Base-by-base conservation (phyloP, 257 asterid genomes). In the Ocimum tenuiflorum region DNA sequence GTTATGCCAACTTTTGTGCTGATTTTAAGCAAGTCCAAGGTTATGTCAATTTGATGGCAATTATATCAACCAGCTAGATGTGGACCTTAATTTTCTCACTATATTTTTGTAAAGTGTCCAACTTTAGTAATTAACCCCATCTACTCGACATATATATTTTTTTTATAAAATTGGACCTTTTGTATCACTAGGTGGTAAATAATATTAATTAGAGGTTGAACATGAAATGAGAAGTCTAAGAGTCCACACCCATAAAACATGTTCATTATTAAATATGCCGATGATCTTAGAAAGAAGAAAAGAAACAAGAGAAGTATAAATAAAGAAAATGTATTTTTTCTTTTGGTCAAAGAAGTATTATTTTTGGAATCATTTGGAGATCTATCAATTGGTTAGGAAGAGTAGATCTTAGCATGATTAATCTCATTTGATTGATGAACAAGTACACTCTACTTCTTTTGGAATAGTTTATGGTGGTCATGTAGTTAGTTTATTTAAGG, bases 21-120 rank as follows among this genome's bases (percentile, higher is more conserved):
- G 63, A 74, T 79, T 57, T 75, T 63, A 72, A 61, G 69, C 67
- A 74, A 71, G 70, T 67, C 77, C 73, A 62, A 75, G 78, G 78
- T 63, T 72, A 10, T 79, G 78, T 72, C 75, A 15, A 14, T 45
- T 66, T 69, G 79, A 70, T 73, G 48, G 68, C 61, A 73, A 69
- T 73, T 64, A 77, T 68, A 72, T 48, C 60, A 41, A 53, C 46
- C 67, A 77, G 78, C 72, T 76, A 73, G 69, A 60, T 65, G 68
- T 63, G 82, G 78, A 60, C 80, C 77, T 71, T 56, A 57, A 64
- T 55, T 58, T 68, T 51, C 67, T 58, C 71, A 69, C 38, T 65
- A 50, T 69, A 43, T 5, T 11, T 11, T 63, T 55, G 35, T 67
- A 11, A 57, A 57, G 59, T 65, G 64, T 77, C 19, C 45, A 54